phyloP scores from a whole-genome alignment of 2,329 filamentous ascomycete genomes.

The Aspergillus sojae region DNA sequence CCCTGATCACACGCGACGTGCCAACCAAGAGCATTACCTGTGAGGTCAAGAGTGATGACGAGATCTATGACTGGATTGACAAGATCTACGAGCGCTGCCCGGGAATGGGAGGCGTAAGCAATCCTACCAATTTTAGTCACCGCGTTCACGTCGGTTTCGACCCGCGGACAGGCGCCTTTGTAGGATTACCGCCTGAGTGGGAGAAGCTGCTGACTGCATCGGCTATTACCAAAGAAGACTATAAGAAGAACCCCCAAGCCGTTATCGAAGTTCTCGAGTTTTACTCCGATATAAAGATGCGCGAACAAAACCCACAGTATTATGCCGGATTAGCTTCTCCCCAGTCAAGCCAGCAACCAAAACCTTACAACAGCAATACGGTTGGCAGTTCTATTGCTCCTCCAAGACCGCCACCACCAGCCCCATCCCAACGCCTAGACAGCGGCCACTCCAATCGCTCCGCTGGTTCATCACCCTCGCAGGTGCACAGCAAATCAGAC shows the following conservation, averaged over 20 bases:
- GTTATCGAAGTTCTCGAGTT: slow-evolving; percentile 69
- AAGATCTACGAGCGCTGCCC: slow-evolving; percentile 96
- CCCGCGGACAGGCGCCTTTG: slow-evolving; percentile 90
- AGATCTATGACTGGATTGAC: slow-evolving; percentile 98
- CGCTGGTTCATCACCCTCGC: slow-evolving; percentile 35
- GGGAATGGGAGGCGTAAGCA: slow-evolving; percentile 96
- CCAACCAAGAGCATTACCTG: slow-evolving; percentile 83
- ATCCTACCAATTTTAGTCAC: slow-evolving; percentile 97
- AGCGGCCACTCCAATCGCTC: slow-evolving; percentile 43
- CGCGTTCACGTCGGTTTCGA: slow-evolving; percentile 98
- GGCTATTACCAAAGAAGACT: slow-evolving; percentile 97
- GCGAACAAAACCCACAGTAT: slow-evolving; percentile 63
- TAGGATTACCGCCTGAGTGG: slow-evolving; percentile 93
- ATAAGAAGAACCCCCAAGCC: slow-evolving; percentile 91
- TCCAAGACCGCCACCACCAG: slow-evolving; percentile 66
- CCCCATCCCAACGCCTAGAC: slow-evolving; percentile 47
- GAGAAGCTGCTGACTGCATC: slow-evolving; percentile 94
- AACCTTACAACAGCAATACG: slow-evolving; percentile 54
- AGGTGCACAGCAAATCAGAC: slow-evolving; percentile 55
- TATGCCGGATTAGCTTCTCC: slow-evolving; percentile 65
- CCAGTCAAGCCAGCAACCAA: slow-evolving; percentile 54
- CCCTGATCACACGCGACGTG: slow-evolving; percentile 77
- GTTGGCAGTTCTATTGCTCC: slow-evolving; percentile 65
- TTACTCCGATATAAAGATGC: slow-evolving; percentile 69
- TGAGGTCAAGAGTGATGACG: slow-evolving; percentile 91